A percentile compares a stretch with the other conserved stretches of the same genome.
Conservation (phyloP, 345 rosid species). For the Combretum micranthum region DNA sequence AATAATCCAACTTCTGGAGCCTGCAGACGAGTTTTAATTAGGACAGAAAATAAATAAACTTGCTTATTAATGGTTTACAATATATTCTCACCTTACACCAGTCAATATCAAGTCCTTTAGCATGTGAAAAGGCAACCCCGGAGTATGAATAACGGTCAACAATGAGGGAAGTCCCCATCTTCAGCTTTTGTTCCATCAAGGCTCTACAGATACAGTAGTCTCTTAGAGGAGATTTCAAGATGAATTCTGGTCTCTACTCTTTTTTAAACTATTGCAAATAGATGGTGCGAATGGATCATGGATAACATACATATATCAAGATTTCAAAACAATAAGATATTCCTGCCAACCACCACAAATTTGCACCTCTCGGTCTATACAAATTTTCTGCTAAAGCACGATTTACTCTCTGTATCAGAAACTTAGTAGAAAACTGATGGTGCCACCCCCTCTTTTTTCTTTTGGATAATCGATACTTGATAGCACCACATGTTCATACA, state of each 20-base stretch:
- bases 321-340: too few relatives aligned
- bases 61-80: neutral
- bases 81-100: constrained; percentile 72
- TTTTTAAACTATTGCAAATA: neutral
- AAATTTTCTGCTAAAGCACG: too few relatives aligned
- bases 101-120: constrained; percentile 74
- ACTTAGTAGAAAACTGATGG: too few relatives aligned
- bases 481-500: too few relatives aligned
- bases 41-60: neutral
- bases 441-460: too few relatives aligned
- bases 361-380: too few relatives aligned
- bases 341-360: too few relatives aligned
- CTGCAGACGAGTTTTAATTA: constrained; percentile 23
- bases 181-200: constrained; percentile 74
- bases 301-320: too few relatives aligned
- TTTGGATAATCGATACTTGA: too few relatives aligned
- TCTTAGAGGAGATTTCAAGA: neutral
- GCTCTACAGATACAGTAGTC: constrained; percentile 38
- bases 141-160: constrained; percentile 92
- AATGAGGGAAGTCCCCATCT: constrained; percentile 63
- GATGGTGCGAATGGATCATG: neutral
- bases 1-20: constrained; percentile 67
- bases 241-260: neutral
- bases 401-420: too few relatives aligned
- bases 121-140: constrained; percentile 89